Evolutionary conservation across 306 rosid genomes (phyloP), one percentile per base, ranked within the genome.

Genomic region (Dicorynia guianensis): DNA sequence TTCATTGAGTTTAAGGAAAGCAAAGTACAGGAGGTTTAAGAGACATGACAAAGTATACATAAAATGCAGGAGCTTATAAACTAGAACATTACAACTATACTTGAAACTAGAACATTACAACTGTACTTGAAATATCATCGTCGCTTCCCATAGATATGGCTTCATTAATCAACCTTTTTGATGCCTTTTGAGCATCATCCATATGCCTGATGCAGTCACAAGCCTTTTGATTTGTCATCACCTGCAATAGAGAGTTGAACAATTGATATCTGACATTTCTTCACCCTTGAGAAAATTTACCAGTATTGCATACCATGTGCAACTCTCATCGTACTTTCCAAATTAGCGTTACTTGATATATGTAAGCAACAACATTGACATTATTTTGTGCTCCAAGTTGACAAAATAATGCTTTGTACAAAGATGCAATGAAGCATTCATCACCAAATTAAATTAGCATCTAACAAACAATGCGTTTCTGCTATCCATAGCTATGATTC

Each of bases 211-310:
- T 81, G 69, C 88, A 84, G 18, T 86, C 84, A 50, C 74, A 86
- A 17, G 93, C 93, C 65, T 86, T 91, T 30, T 89, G 82, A 75
- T 86, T 91, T 58, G 91, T 77, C 84, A 89, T 89, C 69, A 89
- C 91, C 93, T 91, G 77, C 71, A 71, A 38, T 34, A 39, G 3
- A 59, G 12, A 34, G 33, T 30, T 52, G 55, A 77, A 8, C 8
- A 52, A 10, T 69, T 56, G 46, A 17, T 33, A 36, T 39, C 34
- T 8, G 12, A 2, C 20, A 3, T 0, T 1, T 30, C 35, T 10
- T 20, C 4, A 46, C 11, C 7, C 7, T 46, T 10, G 12, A 46
- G 1, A 46, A 40, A 5, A 40, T 40, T 5, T 40, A 5, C 1
- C 10, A 5, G 46, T 11, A 8, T 47, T 47, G 10, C 10, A 12